Evolutionary conservation across 2,329 filamentous ascomycete genomes (phyloP), one percentile per base, ranked within the genome.

Genomic region (Arthrinium puccinioides): DNA sequence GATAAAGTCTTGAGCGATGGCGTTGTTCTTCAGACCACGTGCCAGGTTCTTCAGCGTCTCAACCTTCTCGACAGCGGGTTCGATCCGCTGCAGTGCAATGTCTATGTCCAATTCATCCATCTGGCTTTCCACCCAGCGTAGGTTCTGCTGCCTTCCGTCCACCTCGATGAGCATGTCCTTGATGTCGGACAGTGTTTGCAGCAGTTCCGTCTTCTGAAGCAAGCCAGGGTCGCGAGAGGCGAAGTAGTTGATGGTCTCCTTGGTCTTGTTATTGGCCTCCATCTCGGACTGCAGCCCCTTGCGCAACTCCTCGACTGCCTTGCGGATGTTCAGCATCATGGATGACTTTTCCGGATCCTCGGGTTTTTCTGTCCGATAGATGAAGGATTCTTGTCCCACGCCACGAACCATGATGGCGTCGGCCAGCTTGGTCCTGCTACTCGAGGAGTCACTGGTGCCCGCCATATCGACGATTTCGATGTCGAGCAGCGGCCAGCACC

Each of bases 31-130:
- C 24, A 97, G 74, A 2, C 82, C 79, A 43, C 83, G 79, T 1
- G 85, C 84, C 18, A 97, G 70, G 30, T 75, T 76, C 49, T 89
- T 84, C 26, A 98, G 71, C 53, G 86, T 87, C 60, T 97, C 92
- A 2, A 96, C 84, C 21, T 82, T 78, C 5, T 74, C 72, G 0
- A 97, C 92, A 0, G 92, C 85, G 15, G 82, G 76, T 51, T 96
- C 88, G 47, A 95, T 92, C 28, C 78, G 76, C 56, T 97, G 90
- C 35, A 96, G 72, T 0, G 92, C 90, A 52, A 98, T 89, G 51
- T 94, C 84, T 50, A 97, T 97, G 54, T 98, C 92, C 6, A 98
- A 76, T 54, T 94, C 87, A 55, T 98, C 92, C 59, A 98, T 85
- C 62, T 97, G 87, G 36, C 81, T 79, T 58, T 98, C 92, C 0